A percentile compares a stretch with the other conserved stretches of the same genome.
These are phyloP conservation scores for Paecilomyces sp. DNA, from an alignment of 2,329 filamentous ascomycete genomes.

Conservation along the genomic window DNA sequence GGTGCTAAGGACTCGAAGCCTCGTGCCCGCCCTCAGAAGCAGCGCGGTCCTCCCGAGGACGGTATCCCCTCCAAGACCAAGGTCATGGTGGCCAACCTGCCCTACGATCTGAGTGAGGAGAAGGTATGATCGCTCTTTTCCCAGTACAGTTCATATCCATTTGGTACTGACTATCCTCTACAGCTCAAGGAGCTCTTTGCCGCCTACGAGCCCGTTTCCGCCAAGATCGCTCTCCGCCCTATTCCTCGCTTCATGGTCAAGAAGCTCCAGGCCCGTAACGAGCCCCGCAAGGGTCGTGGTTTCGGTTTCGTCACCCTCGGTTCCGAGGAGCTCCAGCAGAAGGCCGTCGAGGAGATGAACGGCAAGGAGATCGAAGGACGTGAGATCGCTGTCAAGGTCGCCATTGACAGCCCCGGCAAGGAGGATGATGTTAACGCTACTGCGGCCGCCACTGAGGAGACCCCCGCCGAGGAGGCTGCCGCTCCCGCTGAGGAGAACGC, in stretches of 20 bases:
- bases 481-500: slow-evolving; percentile 34
- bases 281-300: slow-evolving; percentile 97
- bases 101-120: slow-evolving; percentile 95
- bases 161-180: slow-evolving; percentile 18
- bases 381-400: slow-evolving; percentile 99
- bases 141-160: neutral
- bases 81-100: slow-evolving; percentile 99
- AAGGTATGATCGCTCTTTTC: slow-evolving; percentile 56
- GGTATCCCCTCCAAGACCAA: slow-evolving; percentile 98
- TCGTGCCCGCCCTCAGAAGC: slow-evolving; percentile 54
- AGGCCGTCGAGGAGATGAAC: slow-evolving; percentile 97
- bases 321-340: slow-evolving; percentile 92
- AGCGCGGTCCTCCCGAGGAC: slow-evolving; percentile 94
- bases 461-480: slow-evolving; percentile 13
- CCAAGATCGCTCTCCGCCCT: slow-evolving; percentile 96
- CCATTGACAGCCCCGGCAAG: slow-evolving; percentile 99
- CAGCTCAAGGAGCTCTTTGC: slow-evolving; percentile 97
- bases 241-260: slow-evolving; percentile 99
- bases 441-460: slow-evolving; percentile 13
- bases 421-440: slow-evolving; percentile 63
- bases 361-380: slow-evolving; percentile 98
- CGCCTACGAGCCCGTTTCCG: slow-evolving; percentile 83
- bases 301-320: slow-evolving; percentile 97
- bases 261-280: slow-evolving; percentile 97
- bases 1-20: slow-evolving; percentile 31